Base-by-base conservation (phyloP, 805 yeast genomes). In the Alloascoidea hylecoeti region DNA sequence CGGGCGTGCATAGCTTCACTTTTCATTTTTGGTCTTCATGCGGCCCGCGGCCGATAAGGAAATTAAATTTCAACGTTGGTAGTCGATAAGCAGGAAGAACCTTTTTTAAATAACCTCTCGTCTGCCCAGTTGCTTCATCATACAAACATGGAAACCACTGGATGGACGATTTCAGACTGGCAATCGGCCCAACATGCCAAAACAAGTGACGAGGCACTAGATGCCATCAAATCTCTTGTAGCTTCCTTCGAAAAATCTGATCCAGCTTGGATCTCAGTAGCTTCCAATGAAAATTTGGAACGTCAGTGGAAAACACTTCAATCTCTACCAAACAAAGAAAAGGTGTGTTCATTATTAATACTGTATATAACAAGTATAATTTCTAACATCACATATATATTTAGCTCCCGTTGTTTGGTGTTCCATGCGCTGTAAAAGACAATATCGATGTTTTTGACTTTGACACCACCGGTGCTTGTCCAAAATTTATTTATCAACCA, bases 391-490 rank as follows among this genome's bases (percentile, higher is more conserved):
- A 33, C 34, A 40, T 14, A 39, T 35, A 34, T 18, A 19, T 34
- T 17, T 42, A 54, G 44, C 47, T 56, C 13, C 83, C 85, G 13
- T 66, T 89, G 17, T 89, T 77, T 52, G 97, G 97, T 56, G 97
- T 92, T 2, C 98, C 98, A 1, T 70, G 85, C 35, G 98, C 96
- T 13, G 73, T 89, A 35, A 89, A 89, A 57, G 98, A 89, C 58
- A 89, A 92, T 57, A 92, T 89, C 43, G 97, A 89, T 53, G 96
- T 72, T 16, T 70, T 69, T 45, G 82, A 80, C 3, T 71, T 83
- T 46, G 66, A 72, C 18, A 92, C 98, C 6, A 89, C 98, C 1
- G 97, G 95, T 13, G 97, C 95, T 2, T 92, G 97, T 56, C 96
- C 96, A 0, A 68, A 92, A 0, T 89, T 68, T 51, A 66, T 72